Base-by-base conservation (phyloP, 768 basidiomycete species). In the Russula sp. region DNA sequence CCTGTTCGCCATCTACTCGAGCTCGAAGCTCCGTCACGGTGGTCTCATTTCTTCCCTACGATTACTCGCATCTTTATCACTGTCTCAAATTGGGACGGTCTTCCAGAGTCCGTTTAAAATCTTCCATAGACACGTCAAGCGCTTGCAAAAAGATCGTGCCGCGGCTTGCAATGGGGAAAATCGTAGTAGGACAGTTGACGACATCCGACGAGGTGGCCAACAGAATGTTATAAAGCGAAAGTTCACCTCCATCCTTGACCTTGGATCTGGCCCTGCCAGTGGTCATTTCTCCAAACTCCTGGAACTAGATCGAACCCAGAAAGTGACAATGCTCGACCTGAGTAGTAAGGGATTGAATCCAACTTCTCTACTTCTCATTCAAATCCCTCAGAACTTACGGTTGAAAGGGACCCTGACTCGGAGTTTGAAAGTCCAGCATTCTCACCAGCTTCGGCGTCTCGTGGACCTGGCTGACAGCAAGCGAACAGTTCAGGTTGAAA, bases 121-220 rank as follows among this genome's bases (percentile, higher is more conserved):
- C 7, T 98, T 98, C 70, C 94, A 98, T 74, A 84, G 94, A 39
- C 74, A 78, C 50, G 84, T 78, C 8, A 98, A 98, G 74, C 79
- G 75, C 44, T 70, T 83, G 7, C 95, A 98, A 74, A 86, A 82
- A 68, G 86, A 97, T 71, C 77, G 84, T 11, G 87, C 91, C 0
- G 89, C 84, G 5, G 67, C 73, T 56, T 75, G 79, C 62, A 78
- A 86, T 59, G 79, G 75, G 51, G 86, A 87, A 20, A 73, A 27
- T 27, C 27, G 1, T 27, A 27, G 27, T 27, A 27, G 2, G 27
- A 27, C 27, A 27, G 27, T 27, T 5, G 96, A 99, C 78, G 98
- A 98, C 75, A 77, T 99, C 34, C 83, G 83, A 92, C 61, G 96
- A 96, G 72, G 85, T 95, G 9, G 94, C 95, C 22, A 91, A 93